Evolutionary conservation across 78 protist genomes (phyloP).

Genomic region (Bigelowiella natans): DNA sequence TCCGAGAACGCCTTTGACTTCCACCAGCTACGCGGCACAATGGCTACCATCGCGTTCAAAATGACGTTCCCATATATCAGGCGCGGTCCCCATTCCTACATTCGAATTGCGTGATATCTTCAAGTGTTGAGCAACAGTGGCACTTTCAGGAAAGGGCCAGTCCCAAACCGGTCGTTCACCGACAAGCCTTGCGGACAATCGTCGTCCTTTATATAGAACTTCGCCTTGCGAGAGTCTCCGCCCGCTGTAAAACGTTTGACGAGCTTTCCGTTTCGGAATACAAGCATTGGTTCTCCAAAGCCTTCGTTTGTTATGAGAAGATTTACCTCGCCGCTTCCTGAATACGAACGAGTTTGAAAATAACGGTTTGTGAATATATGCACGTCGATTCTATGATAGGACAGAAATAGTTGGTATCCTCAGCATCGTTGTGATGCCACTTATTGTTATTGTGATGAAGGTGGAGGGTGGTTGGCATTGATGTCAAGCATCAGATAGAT

Average conservation of each 20-base stretch:
- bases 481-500: too few relatives aligned
- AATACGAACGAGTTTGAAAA: neutral
- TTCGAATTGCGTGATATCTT: neutral
- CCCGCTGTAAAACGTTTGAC: neutral
- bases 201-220: neutral
- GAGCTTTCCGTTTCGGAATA: neutral
- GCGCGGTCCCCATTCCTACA: slow-evolving; percentile 28
- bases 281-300: neutral
- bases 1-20: neutral
- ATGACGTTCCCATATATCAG: slow-evolving; percentile 8
- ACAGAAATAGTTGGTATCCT: neutral
- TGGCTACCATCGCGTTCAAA: neutral
- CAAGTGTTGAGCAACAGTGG: neutral
- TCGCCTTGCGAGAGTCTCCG: neutral
- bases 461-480: too few relatives aligned
- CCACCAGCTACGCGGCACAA: neutral
- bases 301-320: slow-evolving; percentile 14
- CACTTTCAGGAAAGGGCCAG: slow-evolving; percentile 4
- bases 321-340: slow-evolving; percentile 9
- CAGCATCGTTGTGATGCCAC: neutral
- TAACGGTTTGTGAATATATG: neutral
- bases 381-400: neutral
- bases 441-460: neutral
- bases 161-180: neutral
- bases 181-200: neutral